A percentile compares a stretch with the other conserved stretches of the same genome.
These are phyloP conservation scores for Coemansia sp. DNA, from an alignment of 192 early-diverging fungal genomes.

Conservation along the genomic window DNA sequence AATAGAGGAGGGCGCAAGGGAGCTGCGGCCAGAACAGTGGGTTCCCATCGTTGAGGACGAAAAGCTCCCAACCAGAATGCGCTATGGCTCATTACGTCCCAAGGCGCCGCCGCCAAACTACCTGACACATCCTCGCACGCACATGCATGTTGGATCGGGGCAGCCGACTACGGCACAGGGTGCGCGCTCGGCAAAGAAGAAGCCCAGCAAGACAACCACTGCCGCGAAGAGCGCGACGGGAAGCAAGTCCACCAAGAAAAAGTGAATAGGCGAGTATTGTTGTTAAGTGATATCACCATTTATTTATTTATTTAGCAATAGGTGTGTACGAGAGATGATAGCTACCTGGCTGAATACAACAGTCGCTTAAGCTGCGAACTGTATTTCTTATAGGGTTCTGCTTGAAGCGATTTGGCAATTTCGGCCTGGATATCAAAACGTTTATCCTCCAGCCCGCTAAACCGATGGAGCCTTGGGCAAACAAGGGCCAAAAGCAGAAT, in stretches of 20 bases:
- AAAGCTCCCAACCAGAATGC: constrained; percentile 19
- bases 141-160: constrained; percentile 49
- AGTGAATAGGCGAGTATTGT: constrained; percentile 1
- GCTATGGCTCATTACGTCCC: constrained; percentile 38
- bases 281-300: no score
- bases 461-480: no score
- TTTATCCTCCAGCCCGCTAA: no score
- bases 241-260: constrained; percentile 27
- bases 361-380: no score
- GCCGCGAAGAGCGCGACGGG: constrained; percentile 10
- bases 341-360: no score
- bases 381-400: no score
- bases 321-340: no score
- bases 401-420: no score
- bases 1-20: not conserved
- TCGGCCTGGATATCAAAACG: no score
- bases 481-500: no score
- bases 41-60: constrained; percentile 45
- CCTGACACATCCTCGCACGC: constrained; percentile 47
- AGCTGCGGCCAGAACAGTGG: constrained; percentile 13
- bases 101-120: constrained; percentile 45
- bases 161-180: constrained; percentile 8
- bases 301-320: no score
- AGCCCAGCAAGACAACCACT: constrained; percentile 30
- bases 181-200: constrained; percentile 30